A percentile compares a stretch with the other conserved stretches of the same genome.
These are phyloP conservation scores for Passiflora organensis DNA, from an alignment of 345 rosid species.

Conservation along the genomic window DNA sequence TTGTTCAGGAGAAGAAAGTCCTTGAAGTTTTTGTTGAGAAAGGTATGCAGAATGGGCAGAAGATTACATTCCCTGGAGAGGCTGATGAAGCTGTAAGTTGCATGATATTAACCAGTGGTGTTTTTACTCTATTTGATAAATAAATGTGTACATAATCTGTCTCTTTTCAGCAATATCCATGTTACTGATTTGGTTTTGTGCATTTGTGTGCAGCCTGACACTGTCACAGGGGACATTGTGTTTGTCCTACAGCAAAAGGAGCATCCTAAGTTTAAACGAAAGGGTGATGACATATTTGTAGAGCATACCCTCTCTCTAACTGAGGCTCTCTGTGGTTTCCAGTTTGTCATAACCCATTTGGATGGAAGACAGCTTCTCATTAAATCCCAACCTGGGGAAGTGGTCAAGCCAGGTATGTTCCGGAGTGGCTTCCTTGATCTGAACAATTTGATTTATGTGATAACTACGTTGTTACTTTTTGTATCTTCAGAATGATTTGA, in stretches of 20 bases:
- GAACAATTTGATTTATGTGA: too few species aligned
- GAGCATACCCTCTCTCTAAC: constrained; percentile 44
- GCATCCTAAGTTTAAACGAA: constrained; percentile 48
- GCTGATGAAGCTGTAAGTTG: constrained; percentile 63
- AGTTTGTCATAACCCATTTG: constrained; percentile 51
- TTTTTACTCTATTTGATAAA: too few species aligned
- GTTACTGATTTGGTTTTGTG: background rate
- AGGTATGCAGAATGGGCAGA: constrained; percentile 55
- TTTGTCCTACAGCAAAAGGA: constrained; percentile 47
- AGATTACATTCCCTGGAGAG: constrained; percentile 44
- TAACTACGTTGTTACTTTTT: too few species aligned
- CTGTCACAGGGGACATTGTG: constrained; percentile 41
- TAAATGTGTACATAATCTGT: too few species aligned
- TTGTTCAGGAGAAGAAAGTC: constrained; percentile 49
- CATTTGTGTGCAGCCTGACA: constrained; percentile 36
- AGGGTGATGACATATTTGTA: constrained; percentile 16
- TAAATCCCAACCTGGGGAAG: constrained; percentile 58
- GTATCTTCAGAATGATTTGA: too few species aligned
- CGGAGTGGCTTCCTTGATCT: background rate
- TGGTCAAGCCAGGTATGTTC: constrained; percentile 50
- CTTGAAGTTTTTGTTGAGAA: constrained; percentile 53
- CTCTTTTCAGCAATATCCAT: too few species aligned
- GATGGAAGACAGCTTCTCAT: constrained; percentile 63
- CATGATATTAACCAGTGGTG: too few species aligned
- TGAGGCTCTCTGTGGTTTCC: constrained; percentile 69